Conservation (phyloP, 2,329 filamentous ascomycete genomes). For the Mycosphaerelloides madeirae region DNA sequence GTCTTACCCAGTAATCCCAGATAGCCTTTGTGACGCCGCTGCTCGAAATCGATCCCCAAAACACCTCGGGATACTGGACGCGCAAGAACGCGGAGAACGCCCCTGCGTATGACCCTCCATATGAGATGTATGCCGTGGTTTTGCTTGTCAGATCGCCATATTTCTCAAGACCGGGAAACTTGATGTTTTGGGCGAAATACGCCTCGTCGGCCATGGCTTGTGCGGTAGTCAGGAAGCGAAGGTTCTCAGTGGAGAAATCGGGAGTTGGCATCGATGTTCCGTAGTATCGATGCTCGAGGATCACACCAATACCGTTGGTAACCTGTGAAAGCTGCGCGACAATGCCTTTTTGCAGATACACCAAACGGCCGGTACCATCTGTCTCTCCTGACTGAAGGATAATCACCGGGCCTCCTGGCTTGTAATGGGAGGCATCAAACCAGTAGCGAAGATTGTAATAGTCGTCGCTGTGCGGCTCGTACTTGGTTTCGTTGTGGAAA, state of each 20-base stretch:
- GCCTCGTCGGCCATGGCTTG: constrained; percentile 76
- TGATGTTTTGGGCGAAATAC: constrained; percentile 71
- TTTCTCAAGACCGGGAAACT: constrained; percentile 65
- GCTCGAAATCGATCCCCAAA: constrained; percentile 73
- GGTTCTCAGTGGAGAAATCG: constrained; percentile 62
- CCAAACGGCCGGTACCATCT: constrained; percentile 56
- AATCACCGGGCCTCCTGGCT: constrained; percentile 73
- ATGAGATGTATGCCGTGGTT: constrained; percentile 67
- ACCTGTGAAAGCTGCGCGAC: constrained; percentile 64
- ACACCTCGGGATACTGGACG: constrained; percentile 70
- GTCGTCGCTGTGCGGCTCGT: constrained; percentile 68
- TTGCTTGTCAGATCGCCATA: constrained; percentile 59
- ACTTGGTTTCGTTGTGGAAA: constrained; percentile 73
- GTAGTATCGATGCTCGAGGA: constrained; percentile 86
- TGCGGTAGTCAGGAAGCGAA: constrained; percentile 78
- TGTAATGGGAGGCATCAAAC: constrained; percentile 74
- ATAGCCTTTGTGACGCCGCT: constrained; percentile 73
- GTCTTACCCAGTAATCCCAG: constrained; percentile 59
- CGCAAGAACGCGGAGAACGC: constrained; percentile 73
- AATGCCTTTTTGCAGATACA: constrained; percentile 73
- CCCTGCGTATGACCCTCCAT: constrained; percentile 80
- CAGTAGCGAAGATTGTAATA: constrained; percentile 72
- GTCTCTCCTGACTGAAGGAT: constrained; percentile 71
- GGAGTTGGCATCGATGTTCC: constrained; percentile 66
- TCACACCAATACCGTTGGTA: constrained; percentile 69